Evolutionary conservation across 352 stramenopile genomes (phyloP), one percentile per base, ranked within the genome.

Genomic region (Aphanomyces euteiches): DNA sequence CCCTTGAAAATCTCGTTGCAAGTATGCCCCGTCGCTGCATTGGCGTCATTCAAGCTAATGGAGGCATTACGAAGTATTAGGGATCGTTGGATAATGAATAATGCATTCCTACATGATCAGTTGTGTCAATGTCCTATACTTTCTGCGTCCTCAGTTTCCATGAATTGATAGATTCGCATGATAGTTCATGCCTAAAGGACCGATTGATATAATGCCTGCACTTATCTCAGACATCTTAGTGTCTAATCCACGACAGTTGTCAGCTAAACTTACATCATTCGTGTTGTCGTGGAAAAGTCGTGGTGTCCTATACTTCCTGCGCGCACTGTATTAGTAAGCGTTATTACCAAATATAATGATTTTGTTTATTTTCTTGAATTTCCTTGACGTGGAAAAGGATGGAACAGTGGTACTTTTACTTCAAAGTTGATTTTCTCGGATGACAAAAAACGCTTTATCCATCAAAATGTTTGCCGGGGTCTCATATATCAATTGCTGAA

Each of bases 261-360:
- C 17, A 3, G 43, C 10, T n/a, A n/a, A 50, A n/a, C 10, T n/a
- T n/a, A n/a, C 43, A 50, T n/a, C 10, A 50, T 2, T 50, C 43
- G 43, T 50, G 17, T 50, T 50, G 1, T 50, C 43, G 17, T 50
- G 43, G 28, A 28, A 50, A 50, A 50, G 17, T n/a, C 10, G 43
- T 2, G 43, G 43, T 50, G 43, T 50, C 10, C 43, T 50, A 50
- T n/a, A 12, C 43, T 50, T 50, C 17, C 17, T 12, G 43, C 43
- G 43, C 43, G 43, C 43, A 50, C 43, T 50, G 43, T 50, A 50
- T n/a, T n/a, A n/a, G n/a, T n/a, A n/a, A n/a, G n/a, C n/a, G n/a
- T n/a, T n/a, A n/a, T n/a, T n/a, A n/a, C n/a, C n/a, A n/a, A n/a
- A n/a, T n/a, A n/a, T n/a, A n/a, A n/a, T n/a, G n/a, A n/a, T n/a